A percentile compares a stretch with the other conserved stretches of the same genome.
phyloP scores from a whole-genome alignment of 1,139 yeast genomes.

The Lodderomyces orthopsilosis region DNA sequence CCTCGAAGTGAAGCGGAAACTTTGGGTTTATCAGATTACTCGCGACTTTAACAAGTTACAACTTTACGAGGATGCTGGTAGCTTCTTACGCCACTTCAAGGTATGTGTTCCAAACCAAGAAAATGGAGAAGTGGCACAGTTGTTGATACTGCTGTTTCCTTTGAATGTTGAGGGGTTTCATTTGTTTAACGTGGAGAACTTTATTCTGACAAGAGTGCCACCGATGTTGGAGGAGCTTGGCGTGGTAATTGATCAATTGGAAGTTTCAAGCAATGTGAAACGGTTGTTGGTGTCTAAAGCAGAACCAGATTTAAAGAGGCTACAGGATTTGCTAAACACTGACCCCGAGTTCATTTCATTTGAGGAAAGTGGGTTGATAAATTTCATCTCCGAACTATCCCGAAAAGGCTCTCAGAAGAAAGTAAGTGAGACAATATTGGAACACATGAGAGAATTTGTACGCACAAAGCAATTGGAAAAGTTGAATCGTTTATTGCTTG shows the following conservation, averaged over 20 bases:
- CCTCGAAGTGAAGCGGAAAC: conserved; percentile 2
- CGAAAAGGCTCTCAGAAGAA: conserved; percentile 34
- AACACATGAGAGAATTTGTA: conserved; percentile 39
- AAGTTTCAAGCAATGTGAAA: conserved; percentile 17
- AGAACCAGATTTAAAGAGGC: conserved; percentile 51
- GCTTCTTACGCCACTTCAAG: conserved; percentile 7
- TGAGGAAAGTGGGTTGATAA: conserved; percentile 49
- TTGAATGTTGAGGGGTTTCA: conserved; percentile 14
- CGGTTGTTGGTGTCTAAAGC: conserved; percentile 8
- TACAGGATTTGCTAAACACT: conserved; percentile 41
- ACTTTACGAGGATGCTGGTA: background rate
- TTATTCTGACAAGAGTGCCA: conserved; percentile 31
- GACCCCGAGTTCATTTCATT: conserved; percentile 56
- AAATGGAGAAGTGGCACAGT: conserved; percentile 18
- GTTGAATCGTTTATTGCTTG: conserved; percentile 48
- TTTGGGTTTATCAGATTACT: conserved; percentile 9
- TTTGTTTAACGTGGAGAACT: conserved; percentile 34
- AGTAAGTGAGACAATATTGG: conserved; percentile 30
- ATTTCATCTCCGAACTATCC: conserved; percentile 25
- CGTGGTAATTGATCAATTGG: conserved; percentile 4
- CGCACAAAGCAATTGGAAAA: conserved; percentile 39
- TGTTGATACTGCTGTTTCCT: background rate
- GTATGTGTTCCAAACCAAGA: conserved; percentile 22
- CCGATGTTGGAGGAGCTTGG: conserved; percentile 16
- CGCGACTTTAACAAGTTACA: conserved; percentile 7